Base-by-base conservation (phyloP, 495 filamentous ascomycete species). In the Lasiosphaeriaceae sp. region DNA sequence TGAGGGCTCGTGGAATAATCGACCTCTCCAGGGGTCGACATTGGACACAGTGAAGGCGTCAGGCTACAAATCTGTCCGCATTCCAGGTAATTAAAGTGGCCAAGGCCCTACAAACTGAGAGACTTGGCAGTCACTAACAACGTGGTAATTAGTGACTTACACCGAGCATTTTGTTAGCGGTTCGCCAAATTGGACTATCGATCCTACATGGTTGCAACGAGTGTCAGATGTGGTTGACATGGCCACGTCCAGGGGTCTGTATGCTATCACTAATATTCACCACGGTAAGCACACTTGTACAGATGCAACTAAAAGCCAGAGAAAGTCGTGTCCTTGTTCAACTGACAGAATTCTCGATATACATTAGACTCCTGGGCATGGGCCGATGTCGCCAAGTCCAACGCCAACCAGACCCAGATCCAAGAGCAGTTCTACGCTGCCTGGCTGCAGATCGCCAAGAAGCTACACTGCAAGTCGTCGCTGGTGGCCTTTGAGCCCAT, bases 1-100 rank as follows among this genome's bases (percentile, higher is more conserved):
- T 47, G 84, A 87, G 58, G 82, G 80, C 2, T 78, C 74, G 3
- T 87, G 84, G 83, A 80, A 80, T 47, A 86, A 84, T 55, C 66
- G 76, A 1, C 71, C 74, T 2, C 77, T 84, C 17, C 59, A 76
- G 20, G 69, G 66, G 4, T 66, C 69, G 2, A 82, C 80, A 0
- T 80, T 87, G 22, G 70, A 78, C 29, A 66, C 75, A 22, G 72
- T 83, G 19, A 78, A 83, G 62, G 65, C 69, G 1, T 73, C 79
- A 5, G 83, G 83, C 8, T 85, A 82, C 64, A 84, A 82, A 52
- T 78, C 77, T 49, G 74, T 86, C 50, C 72, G 83, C 14, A 78
- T 86, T 54, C 84, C 82, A 58, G 78, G 78, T 79, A 57, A 45
- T 66, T 45, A n/a, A n/a, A n/a, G n/a, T 17, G n/a, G 23, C n/a